Evolutionary conservation across 2,329 filamentous ascomycete genomes (phyloP).

Genomic region (Ophiocordyceps robertsii): DNA sequence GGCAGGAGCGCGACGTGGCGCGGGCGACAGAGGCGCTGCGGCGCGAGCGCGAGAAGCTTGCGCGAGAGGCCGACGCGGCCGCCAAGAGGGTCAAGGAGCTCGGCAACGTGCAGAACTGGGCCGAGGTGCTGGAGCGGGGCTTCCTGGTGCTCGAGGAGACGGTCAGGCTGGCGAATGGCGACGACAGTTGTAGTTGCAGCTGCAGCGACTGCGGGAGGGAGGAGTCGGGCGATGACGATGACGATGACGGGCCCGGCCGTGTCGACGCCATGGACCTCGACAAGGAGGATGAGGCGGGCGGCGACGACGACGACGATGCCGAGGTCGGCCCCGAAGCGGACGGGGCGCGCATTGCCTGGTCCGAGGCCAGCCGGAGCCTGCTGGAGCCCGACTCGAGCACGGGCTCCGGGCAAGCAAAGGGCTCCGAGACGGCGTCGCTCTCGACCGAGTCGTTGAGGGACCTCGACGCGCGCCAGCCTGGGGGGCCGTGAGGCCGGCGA

Average conservation of each 20-base stretch:
- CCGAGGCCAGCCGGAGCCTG: slow-evolving; percentile 23
- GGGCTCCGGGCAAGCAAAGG: slow-evolving; percentile 18
- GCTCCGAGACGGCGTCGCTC: slow-evolving; percentile 23
- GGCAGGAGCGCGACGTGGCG: slow-evolving; percentile 53
- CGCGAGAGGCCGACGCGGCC: slow-evolving; percentile 48
- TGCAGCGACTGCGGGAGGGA: slow-evolving; percentile 21
- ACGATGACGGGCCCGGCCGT: slow-evolving; percentile 1
- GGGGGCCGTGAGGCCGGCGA: neutral
- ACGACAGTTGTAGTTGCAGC: slow-evolving; percentile 13
- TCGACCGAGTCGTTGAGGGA: slow-evolving; percentile 16
- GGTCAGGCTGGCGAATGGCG: slow-evolving; percentile 36
- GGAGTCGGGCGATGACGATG: slow-evolving; percentile 11
- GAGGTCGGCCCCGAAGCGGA: slow-evolving; percentile 12
- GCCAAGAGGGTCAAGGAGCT: slow-evolving; percentile 60
- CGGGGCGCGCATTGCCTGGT: slow-evolving; percentile 14
- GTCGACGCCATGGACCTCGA: slow-evolving; percentile 9
- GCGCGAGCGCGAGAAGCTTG: slow-evolving; percentile 52
- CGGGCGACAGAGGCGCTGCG: slow-evolving; percentile 46
- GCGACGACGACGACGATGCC: slow-evolving; percentile 7
- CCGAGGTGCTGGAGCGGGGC: slow-evolving; percentile 62
- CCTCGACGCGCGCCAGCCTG: slow-evolving; percentile 1
- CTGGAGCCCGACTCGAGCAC: slow-evolving; percentile 22
- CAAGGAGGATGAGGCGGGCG: neutral
- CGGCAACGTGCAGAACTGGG: slow-evolving; percentile 77
- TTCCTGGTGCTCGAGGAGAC: slow-evolving; percentile 54